These are phyloP conservation scores for Xanthoconium separans DNA, from an alignment of 1,284 basidiomycete species.

Conservation along the genomic window DNA sequence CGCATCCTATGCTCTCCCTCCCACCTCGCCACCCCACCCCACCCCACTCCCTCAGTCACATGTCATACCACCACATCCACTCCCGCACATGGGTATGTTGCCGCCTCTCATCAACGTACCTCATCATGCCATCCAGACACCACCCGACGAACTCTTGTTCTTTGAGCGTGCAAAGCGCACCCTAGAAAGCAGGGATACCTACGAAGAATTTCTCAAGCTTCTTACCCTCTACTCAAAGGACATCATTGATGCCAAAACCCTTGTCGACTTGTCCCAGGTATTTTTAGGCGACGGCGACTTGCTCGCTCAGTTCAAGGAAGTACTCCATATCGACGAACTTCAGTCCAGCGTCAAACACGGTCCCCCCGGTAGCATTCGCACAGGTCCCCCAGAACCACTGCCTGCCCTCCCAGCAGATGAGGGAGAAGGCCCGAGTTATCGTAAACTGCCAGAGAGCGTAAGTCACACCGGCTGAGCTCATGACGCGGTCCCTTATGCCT, in stretches of 20 bases:
- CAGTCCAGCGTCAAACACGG: slow-evolving; percentile 70
- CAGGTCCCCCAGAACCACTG: slow-evolving; percentile 63
- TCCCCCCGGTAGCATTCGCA: slow-evolving; percentile 74
- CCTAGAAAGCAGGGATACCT: slow-evolving; percentile 71
- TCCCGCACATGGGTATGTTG: slow-evolving; percentile 34
- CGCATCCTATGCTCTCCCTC: slow-evolving; percentile 49
- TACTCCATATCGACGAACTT: slow-evolving; percentile 78
- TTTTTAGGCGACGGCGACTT: slow-evolving; percentile 85
- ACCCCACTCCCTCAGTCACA: slow-evolving; percentile 36
- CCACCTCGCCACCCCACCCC: slow-evolving; percentile 36
- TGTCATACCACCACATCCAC: slow-evolving; percentile 29
- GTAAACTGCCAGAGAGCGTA: slow-evolving; percentile 83
- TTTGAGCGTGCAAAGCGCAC: slow-evolving; percentile 88
- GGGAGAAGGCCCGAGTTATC: slow-evolving; percentile 86
- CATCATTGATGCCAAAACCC: slow-evolving; percentile 83
- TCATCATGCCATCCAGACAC: slow-evolving; percentile 35
- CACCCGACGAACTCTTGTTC: slow-evolving; percentile 88
- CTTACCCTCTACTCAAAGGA: slow-evolving; percentile 83
- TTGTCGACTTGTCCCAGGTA: slow-evolving; percentile 77
- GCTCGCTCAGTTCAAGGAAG: slow-evolving; percentile 82
- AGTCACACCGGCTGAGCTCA: slow-evolving; percentile 17
- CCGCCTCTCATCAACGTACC: slow-evolving; percentile 29
- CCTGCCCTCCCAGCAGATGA: slow-evolving; percentile 72
- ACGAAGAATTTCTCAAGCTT: slow-evolving; percentile 83
- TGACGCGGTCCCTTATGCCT: slow-evolving; percentile 10